These are phyloP conservation scores for Trichoderma simmonsii DNA, from an alignment of 2,329 filamentous ascomycete genomes.

Conservation along the genomic window DNA sequence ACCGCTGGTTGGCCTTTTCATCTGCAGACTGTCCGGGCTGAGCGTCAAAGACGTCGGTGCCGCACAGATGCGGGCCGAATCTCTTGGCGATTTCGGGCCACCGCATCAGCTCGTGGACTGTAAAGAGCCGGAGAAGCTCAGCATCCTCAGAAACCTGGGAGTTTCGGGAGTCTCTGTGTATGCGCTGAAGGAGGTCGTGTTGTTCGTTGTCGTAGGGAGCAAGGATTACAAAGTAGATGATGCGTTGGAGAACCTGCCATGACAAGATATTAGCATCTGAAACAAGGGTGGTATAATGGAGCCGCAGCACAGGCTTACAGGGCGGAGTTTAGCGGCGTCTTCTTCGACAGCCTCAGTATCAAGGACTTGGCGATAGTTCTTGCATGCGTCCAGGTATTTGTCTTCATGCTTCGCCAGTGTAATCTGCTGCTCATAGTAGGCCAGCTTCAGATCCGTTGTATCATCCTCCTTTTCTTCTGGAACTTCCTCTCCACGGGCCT, in stretches of 20 bases:
- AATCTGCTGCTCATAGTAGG: constrained; percentile 97
- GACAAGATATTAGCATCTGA: constrained; percentile 8
- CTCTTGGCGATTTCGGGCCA: constrained; percentile 91
- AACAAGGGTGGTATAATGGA: not conserved
- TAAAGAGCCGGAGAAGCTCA: constrained; percentile 89
- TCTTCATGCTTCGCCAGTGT: constrained; percentile 91
- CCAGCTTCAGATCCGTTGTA: constrained; percentile 92
- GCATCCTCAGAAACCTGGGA: constrained; percentile 74
- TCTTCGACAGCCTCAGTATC: constrained; percentile 95
- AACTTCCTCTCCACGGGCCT: constrained; percentile 74
- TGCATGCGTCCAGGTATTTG: constrained; percentile 97
- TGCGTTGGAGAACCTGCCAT: constrained; percentile 76
- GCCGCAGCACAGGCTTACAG: constrained; percentile 53
- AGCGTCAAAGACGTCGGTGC: constrained; percentile 84
- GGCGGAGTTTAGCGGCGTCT: constrained; percentile 78
- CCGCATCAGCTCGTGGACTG: constrained; percentile 93
- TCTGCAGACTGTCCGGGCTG: constrained; percentile 64
- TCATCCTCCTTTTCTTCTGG: constrained; percentile 78
- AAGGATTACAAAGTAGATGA: constrained; percentile 96
- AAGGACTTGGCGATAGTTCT: constrained; percentile 94
- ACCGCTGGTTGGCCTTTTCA: constrained; percentile 78
- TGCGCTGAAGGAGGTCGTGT: constrained; percentile 91
- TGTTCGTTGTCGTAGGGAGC: constrained; percentile 98
- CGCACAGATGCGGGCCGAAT: constrained; percentile 83
- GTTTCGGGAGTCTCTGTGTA: constrained; percentile 81